Evolutionary conservation across 2,329 filamentous ascomycete species (phyloP), one percentile per base, ranked within the genome.

Genomic region (Talaromyces sp.): DNA sequence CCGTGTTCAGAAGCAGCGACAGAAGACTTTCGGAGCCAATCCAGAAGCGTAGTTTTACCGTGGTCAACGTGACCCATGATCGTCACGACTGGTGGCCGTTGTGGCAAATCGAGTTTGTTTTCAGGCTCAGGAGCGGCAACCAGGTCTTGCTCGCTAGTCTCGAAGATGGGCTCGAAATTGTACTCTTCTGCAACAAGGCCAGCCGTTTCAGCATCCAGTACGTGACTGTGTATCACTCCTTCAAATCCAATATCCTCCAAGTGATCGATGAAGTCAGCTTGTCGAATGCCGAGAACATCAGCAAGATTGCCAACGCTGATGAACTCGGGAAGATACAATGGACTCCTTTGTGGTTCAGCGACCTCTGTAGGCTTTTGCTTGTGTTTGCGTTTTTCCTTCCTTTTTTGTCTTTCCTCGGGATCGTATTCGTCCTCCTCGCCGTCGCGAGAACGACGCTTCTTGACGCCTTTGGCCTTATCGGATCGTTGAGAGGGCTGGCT

Each of bases 21-120:
- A 7, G 93, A 97, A 1, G 93, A 95, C 71, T 97, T 96, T 43
- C 95, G 90, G 52, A 99, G 83, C 80, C 89, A 98, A 75, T 99
- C 95, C 10, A 99, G 83, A 49, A 99, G 88, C 0, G 96, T 99
- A 0, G 95, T 99, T 81, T 99, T 99, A 62, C 95, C 95, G 76
- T 99, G 95, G 75, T 99, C 96, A 71, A 99, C 95, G 69, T 99
- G 95, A 2, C 95, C 95, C 96, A 99, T 99, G 73, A 99, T 99
- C 0, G 96, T 98, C 45, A 99, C 93, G 41, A 99, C 92, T 0
- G 95, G 96, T 8, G 95, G 94, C 17, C 96, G 87, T 39, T 82
- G 78, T 1, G 93, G 92, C 8, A 97, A 78, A 15, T 77, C 71
- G 0, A 90, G 87, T 58, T 82, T 85, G 75, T 94, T 91, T 71